A percentile compares a stretch with the other conserved stretches of the same genome.
Conservation (phyloP, 305 asterid species). For the Fraxinus albicans region DNA sequence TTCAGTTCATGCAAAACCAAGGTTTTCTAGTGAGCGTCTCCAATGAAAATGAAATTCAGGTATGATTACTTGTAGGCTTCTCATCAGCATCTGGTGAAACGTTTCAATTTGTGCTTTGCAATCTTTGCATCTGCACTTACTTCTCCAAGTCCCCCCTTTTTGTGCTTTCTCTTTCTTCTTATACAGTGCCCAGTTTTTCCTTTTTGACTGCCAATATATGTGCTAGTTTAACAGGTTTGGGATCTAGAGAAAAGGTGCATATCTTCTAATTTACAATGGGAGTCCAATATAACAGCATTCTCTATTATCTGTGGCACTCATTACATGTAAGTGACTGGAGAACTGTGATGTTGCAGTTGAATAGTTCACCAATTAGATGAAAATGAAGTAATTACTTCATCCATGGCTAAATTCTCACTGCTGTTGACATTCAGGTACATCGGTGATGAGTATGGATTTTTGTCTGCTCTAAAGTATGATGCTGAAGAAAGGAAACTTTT, state of each 20-base stretch:
- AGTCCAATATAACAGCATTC: constrained; percentile 89
- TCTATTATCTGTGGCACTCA: constrained; percentile 70
- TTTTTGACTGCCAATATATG: constrained; percentile 14
- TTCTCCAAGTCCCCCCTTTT: constrained; percentile 14
- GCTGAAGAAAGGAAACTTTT: constrained; percentile 54
- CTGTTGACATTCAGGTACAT: constrained; percentile 53
- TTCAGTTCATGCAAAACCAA: constrained; percentile 94
- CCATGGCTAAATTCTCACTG: constrained; percentile 22
- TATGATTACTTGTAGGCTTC: constrained; percentile 29
- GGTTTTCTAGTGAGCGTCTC: constrained; percentile 87
- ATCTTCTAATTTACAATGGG: constrained; percentile 75
- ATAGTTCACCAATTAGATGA: neutral
- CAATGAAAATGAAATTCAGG: constrained; percentile 91
- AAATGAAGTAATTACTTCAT: constrained; percentile 21
- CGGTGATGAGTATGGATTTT: constrained; percentile 90
- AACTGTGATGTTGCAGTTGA: neutral
- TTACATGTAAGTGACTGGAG: constrained; percentile 65
- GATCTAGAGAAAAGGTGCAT: constrained; percentile 77
- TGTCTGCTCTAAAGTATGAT: constrained; percentile 83
- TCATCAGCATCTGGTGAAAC: constrained; percentile 25
- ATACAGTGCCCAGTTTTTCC: neutral
- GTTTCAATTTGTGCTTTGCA: constrained; percentile 4
- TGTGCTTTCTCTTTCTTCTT: constrained; percentile 3
- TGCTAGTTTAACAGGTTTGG: constrained; percentile 68
- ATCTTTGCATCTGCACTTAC: constrained; percentile 15